These are phyloP conservation scores for Homolaphlyctis polyrhiza DNA, from an alignment of 371 early-diverging fungal species.

Conservation along the genomic window DNA sequence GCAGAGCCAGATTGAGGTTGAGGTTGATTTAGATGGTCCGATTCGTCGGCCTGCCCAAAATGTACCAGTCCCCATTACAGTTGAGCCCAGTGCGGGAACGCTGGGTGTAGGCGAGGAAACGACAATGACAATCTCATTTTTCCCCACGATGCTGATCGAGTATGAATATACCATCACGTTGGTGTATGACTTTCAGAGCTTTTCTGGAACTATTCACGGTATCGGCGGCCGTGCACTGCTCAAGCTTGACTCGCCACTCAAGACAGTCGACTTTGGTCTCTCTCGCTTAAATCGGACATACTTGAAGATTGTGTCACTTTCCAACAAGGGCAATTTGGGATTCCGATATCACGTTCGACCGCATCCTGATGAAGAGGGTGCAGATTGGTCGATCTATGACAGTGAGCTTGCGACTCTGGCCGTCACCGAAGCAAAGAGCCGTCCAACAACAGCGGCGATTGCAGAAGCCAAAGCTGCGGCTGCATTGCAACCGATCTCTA, in stretches of 20 bases:
- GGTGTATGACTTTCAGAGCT: constrained; percentile 39
- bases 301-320: constrained; percentile 32
- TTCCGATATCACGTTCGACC: constrained; percentile 43
- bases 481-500: not conserved
- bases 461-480: not conserved
- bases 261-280: constrained; percentile 43
- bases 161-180: constrained; percentile 33
- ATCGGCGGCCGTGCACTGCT: constrained; percentile 42
- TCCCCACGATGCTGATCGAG: constrained; percentile 33
- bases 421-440: constrained; percentile 1
- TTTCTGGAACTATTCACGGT: constrained; percentile 30
- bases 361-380: constrained; percentile 23
- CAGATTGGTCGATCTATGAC: constrained; percentile 32
- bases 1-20: not conserved
- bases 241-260: constrained; percentile 31
- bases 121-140: constrained; percentile 28
- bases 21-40: constrained; percentile 4
- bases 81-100: constrained; percentile 23
- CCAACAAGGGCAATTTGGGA: constrained; percentile 50
- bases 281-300: constrained; percentile 39
- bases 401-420: constrained; percentile 15
- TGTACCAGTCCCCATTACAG: constrained; percentile 11
- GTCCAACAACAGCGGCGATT: not conserved
- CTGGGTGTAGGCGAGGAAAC: constrained; percentile 34
- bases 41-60: constrained; percentile 8